Evolutionary conservation across 2,329 filamentous ascomycete species (phyloP), one percentile per base, ranked within the genome.

Genomic region (Ascochyta rabiei): DNA sequence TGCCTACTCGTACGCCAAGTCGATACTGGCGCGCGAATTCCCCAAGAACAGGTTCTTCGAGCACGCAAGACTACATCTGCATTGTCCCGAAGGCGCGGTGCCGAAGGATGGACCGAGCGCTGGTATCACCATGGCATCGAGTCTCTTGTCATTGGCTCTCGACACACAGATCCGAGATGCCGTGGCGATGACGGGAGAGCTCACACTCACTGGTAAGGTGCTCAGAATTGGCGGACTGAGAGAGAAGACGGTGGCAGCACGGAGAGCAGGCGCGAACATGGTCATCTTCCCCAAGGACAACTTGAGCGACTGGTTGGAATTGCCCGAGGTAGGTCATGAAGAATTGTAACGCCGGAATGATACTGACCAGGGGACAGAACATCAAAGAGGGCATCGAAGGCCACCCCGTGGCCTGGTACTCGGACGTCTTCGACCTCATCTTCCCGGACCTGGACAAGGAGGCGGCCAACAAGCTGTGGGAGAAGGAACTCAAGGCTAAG

Each of bases 91-190:
- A 74, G 95, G 95, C 6, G 95, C 95, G 8, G 93, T 97, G 51
- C 90, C 90, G 64, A 99, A 99, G 78, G 95, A 99, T 72, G 95
- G 80, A 12, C 80, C 80, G 0, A 77, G 73, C 41, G 95, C 95
- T 18, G 95, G 95, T 73, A 95, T 99, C 70, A 99, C 95, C 6
- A 99, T 99, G 95, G 89, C 95, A n/a, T 96, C 92, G 6, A 92
- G 90, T 54, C 78, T 99, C 67, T 81, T 99, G 45, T 93, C 89
- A 47, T 81, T 99, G 58, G 93, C 91, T 8, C 79, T 98, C 34
- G 86, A 96, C 63, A 83, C 84, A 40, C 83, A 88, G 15, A 82
- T 99, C 44, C 84, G 92, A 70, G 91, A 93, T 6, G 91, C 90
- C 0, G 87, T 98, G 64, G 93, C 96, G 55, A 99, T 99, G 95